Base-by-base conservation (phyloP, 2,329 filamentous ascomycete genomes). In the Botrytis fragariae region DNA sequence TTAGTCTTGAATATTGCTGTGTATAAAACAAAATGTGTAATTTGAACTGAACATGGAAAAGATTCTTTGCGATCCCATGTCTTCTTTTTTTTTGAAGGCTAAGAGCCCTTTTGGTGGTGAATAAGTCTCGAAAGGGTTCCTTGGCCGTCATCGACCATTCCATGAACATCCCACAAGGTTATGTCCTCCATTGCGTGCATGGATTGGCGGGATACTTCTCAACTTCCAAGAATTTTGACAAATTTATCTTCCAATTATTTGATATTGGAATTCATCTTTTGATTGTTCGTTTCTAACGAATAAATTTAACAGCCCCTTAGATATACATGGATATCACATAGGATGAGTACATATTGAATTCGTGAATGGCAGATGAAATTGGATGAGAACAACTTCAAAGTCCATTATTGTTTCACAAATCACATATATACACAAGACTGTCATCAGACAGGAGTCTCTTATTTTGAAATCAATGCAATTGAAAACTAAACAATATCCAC, bases 21-120 rank as follows among this genome's bases (percentile, higher is more conserved):
- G 25, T 16, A 16, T 54, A 6, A 54, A 0, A n/a, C 6, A 16
- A n/a, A n/a, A 16, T n/a, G 0, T 54, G 12, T 12, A n/a, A 8
- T 51, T 16, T 1, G 25, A n/a, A n/a, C 10, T 16, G 22, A 7
- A n/a, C 9, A 16, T 51, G 10, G 0, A 1, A 51, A 51, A n/a
- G 4, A 3, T 14, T 4, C 14, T 14, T 7, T n/a, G 10, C 4
- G 12, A n/a, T n/a, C 10, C n/a, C 8, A 51, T 51, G 10, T 12
- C 10, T 25, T 14, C 22, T 25, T 12, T 14, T 25, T 12, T 14
- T n/a, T 16, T 3, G 25, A 8, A 51, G 10, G 12, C 4, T 51
- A 5, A n/a, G 25, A 1, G 25, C 12, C 4, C 8, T 51, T n/a
- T 0, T 12, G 10, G 4, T 51, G 3, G 12, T 3, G 0, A n/a